Evolutionary conservation across 2,329 filamentous ascomycete genomes (phyloP).

Genomic region (Macrophomina pseudophaseolina): DNA sequence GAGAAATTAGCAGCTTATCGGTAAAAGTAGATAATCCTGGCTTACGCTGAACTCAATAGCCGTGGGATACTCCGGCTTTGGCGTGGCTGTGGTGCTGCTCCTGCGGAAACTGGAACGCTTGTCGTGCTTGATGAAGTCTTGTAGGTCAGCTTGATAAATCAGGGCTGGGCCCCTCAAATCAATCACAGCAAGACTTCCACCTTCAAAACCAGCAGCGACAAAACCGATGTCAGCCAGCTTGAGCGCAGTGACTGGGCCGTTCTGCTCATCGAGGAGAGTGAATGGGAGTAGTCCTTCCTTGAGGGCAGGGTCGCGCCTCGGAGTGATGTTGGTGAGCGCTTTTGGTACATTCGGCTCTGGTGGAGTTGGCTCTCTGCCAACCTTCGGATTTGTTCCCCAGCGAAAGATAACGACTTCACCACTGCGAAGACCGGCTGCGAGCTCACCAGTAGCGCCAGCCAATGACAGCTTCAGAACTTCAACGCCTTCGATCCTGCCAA

Average conservation of each 20-base stretch:
- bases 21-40: neutral
- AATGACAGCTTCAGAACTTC: constrained; percentile 81
- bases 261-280: constrained; percentile 80
- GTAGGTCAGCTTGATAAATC: constrained; percentile 75
- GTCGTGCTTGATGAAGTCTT: constrained; percentile 76
- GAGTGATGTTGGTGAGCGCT: constrained; percentile 73
- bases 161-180: constrained; percentile 87
- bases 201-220: constrained; percentile 82
- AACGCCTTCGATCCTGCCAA: constrained; percentile 78
- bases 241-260: constrained; percentile 78
- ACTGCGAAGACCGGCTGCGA: constrained; percentile 77
- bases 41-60: constrained; percentile 79
- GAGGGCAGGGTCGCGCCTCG: constrained; percentile 72
- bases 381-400: constrained; percentile 81
- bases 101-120: constrained; percentile 75
- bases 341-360: constrained; percentile 52
- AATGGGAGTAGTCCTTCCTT: constrained; percentile 83
- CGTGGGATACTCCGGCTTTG: constrained; percentile 74
- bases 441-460: constrained; percentile 79
- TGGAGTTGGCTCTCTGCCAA: constrained; percentile 66
- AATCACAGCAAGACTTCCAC: constrained; percentile 78
- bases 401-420: constrained; percentile 89
- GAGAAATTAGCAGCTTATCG: constrained; percentile 7
- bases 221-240: constrained; percentile 94
- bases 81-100: constrained; percentile 54